Evolutionary conservation across 345 rosid species (phyloP).

Genomic region (Anastatica hierochuntica): DNA sequence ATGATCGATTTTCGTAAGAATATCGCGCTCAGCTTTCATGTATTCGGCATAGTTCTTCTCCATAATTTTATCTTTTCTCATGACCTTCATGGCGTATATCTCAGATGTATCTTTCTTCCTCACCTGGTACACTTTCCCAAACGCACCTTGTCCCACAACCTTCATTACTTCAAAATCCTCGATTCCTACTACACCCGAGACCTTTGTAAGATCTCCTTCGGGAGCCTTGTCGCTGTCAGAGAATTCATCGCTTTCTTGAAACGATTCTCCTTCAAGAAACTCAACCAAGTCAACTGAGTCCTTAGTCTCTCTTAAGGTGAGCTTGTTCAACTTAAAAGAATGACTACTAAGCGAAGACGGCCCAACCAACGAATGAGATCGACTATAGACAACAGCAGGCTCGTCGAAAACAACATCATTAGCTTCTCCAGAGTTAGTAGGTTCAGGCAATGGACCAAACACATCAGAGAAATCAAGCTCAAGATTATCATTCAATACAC

Average conservation of each 20-base stretch:
- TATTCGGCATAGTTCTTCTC: conserved; percentile 89
- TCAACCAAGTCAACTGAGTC: conserved; percentile 42
- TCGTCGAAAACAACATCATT: conserved; percentile 34
- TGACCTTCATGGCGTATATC: conserved; percentile 95
- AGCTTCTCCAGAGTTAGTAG: no score
- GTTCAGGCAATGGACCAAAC: conserved; percentile 27
- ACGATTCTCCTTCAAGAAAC: conserved; percentile 17
- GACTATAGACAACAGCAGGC: conserved; percentile 58
- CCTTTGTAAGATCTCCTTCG: conserved; percentile 14
- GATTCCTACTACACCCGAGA: conserved; percentile 38
- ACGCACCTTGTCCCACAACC: conserved; percentile 96
- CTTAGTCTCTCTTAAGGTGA: conserved; percentile 37
- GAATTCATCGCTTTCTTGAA: conserved; percentile 33
- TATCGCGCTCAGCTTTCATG: conserved; percentile 96
- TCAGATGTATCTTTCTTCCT: conserved; percentile 74
- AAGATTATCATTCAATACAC: conserved; percentile 13
- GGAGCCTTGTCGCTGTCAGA: conserved; percentile 14
- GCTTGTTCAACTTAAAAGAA: conserved; percentile 56
- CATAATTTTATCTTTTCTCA: conserved; percentile 90
- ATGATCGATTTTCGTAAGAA: conserved; percentile 70
- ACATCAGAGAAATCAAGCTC: conserved; percentile 30
- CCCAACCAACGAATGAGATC: conserved; percentile 88
- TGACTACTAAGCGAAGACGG: conserved; percentile 59
- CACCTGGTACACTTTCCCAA: conserved; percentile 91
- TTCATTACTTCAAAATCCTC: conserved; percentile 86